Evolutionary conservation across 1,284 basidiomycete genomes (phyloP), one percentile per base, ranked within the genome.

Genomic region (Tilletia walkeri): DNA sequence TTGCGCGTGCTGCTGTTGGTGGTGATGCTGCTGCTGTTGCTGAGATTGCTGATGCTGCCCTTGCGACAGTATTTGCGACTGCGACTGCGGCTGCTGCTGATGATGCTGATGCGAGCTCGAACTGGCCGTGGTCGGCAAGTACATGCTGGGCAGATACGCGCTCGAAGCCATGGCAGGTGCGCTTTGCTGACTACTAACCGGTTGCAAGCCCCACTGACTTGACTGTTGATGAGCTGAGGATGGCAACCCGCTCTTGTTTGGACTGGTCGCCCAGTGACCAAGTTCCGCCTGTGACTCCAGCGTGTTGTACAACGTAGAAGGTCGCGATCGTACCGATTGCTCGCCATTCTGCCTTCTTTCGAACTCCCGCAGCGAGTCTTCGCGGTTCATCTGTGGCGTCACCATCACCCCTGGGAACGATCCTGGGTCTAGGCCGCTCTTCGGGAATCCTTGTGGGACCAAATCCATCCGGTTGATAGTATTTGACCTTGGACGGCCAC

Each of bases 401-500:
- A 83, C 69, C 53, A 68, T 70, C 39, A 74, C 72, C 18, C 72
- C 75, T 20, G 72, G 59, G 30, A 59, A 70, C 66, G 74, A 65
- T 36, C 50, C 63, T 66, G 73, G 53, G 65, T 84, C 84, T 20
- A 84, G 71, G 18, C 82, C 84, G 20, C 84, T 72, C 74, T 82
- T 84, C 68, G 82, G 83, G 65, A 98, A 86, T 66, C 94, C 93
- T 14, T 94, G 93, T 24, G 95, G 95, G 20, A 98, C 90, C 72
- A 89, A 88, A 80, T 95, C 94, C 88, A 93, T 90, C 80, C 89
- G 90, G 68, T 85, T 86, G 85, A 95, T 91, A 41, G 95, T 96
- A 83, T 94, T 95, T 12, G 93, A 48, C 38, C 63, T 24, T 48
- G 39, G 45, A 41, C 63, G 30, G 34, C 39, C 38, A 16, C 63